A percentile compares a stretch with the other conserved stretches of the same genome.
Conservation (phyloP, 257 asterid species). For the Fraxinus pennsylvanica region DNA sequence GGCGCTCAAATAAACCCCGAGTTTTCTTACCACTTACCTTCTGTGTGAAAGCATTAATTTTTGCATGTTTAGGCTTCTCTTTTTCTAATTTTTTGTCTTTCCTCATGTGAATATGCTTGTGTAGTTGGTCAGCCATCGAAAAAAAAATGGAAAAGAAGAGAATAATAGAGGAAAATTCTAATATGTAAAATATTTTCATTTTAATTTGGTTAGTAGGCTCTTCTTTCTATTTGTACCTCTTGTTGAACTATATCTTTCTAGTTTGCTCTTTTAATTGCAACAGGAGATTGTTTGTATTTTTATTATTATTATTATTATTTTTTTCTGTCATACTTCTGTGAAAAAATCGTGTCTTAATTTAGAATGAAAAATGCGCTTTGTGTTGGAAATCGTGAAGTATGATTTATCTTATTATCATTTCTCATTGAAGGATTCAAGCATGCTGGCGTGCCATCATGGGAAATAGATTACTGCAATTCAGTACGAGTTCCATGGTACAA, state of each 20-base stretch:
- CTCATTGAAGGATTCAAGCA: constrained; percentile 36
- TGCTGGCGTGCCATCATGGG: constrained; percentile 67
- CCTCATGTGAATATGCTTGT: neutral
- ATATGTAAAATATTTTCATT: neutral
- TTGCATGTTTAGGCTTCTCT: neutral
- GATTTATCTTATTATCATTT: constrained; percentile 1
- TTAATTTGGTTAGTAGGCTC: neutral
- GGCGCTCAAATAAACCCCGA: no score
- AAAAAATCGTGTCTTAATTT: neutral
- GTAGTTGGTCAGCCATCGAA: neutral
- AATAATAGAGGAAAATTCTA: neutral
- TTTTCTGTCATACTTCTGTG: neutral
- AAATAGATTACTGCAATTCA: constrained; percentile 72
- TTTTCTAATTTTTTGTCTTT: neutral
- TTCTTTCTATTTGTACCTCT: neutral
- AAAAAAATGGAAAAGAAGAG: neutral
- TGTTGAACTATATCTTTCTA: neutral
- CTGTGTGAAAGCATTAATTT: neutral
- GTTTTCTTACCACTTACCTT: neutral
- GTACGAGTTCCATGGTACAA: constrained; percentile 68
- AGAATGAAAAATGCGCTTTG: neutral
- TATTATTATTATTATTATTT: no score
- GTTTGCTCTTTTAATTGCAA: neutral
- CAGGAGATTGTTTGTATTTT: neutral
- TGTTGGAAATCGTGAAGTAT: constrained; percentile 18